Percentiles rank a stretch among this genome's conserved stretches.
Conservation (phyloP, 2,329 filamentous ascomycete species). For the Ambrosiella beaveri region DNA sequence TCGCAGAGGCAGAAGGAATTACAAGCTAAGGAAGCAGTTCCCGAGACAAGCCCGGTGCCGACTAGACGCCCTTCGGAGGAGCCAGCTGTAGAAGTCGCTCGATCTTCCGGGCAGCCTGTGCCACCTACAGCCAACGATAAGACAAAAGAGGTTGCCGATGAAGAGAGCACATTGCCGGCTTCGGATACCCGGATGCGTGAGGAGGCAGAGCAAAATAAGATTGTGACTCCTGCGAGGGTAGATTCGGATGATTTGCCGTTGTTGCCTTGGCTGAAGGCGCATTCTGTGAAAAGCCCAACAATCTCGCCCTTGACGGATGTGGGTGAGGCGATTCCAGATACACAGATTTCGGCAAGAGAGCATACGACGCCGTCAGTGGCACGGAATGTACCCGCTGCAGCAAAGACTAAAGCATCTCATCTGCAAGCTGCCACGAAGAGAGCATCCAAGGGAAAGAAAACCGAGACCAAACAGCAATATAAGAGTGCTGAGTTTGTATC, state of each 20-base stretch:
- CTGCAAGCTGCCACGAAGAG: no score
- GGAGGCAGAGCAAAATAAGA: background rate
- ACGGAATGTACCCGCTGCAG: background rate
- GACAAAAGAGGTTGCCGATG: background rate
- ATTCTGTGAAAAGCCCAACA: conserved; percentile 7
- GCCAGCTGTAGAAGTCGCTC: background rate
- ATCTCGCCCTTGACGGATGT: conserved; percentile 8
- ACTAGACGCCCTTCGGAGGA: background rate
- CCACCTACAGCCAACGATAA: background rate
- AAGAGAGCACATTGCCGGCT: background rate
- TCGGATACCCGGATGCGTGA: background rate
- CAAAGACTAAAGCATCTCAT: no score
- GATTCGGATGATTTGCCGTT: conserved; percentile 3
- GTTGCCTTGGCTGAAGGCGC: conserved; percentile 3
- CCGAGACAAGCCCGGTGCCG: conserved; percentile 9
- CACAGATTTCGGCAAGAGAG: conserved; percentile 4
- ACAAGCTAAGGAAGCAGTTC: conserved; percentile 6
- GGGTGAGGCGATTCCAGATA: conserved; percentile 8
- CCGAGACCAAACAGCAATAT: background rate
- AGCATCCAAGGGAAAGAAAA: background rate
- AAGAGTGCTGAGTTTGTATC: conserved; percentile 1
- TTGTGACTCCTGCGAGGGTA: background rate
- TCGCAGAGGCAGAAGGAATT: background rate
- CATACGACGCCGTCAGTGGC: background rate
- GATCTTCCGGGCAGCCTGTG: background rate